phyloP scores from a whole-genome alignment of 306 rosid genomes.

The Abrus precatorius region DNA sequence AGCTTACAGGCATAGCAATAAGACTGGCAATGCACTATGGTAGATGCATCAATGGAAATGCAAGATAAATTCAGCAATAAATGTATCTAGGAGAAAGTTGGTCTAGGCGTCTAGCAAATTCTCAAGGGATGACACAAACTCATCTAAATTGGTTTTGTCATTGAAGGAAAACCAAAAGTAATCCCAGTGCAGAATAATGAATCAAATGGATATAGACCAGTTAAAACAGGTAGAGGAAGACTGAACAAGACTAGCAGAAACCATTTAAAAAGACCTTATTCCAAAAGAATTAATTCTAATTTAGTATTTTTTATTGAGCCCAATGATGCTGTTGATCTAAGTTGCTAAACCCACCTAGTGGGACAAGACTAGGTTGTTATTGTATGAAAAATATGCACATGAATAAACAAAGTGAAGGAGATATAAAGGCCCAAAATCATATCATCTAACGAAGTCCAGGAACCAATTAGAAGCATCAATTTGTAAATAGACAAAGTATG shows the following conservation, averaged over 20 bases:
- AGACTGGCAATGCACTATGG: background rate
- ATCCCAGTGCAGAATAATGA: background rate
- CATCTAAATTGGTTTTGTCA: constrained; percentile 10
- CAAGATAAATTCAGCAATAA: background rate
- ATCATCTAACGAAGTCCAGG: background rate
- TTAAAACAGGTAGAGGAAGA: background rate
- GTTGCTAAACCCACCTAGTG: background rate
- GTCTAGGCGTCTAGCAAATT: constrained; percentile 5
- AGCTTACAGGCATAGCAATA: background rate
- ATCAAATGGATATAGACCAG: background rate
- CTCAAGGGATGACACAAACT: background rate
- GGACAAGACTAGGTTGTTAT: background rate
- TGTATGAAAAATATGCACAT: background rate
- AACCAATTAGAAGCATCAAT: background rate
- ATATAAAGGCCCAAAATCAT: constrained; percentile 8
- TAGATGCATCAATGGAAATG: constrained; percentile 26
- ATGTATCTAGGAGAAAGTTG: background rate
- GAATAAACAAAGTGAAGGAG: background rate
- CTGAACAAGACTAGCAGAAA: constrained; percentile 1
- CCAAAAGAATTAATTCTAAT: background rate
- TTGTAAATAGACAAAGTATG: constrained; percentile 5
- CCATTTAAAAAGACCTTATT: background rate
- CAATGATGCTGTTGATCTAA: background rate
- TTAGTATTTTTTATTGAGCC: background rate
- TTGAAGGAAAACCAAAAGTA: background rate